phyloP scores from a whole-genome alignment of 768 basidiomycete species.

The Lyophyllum decastes region DNA sequence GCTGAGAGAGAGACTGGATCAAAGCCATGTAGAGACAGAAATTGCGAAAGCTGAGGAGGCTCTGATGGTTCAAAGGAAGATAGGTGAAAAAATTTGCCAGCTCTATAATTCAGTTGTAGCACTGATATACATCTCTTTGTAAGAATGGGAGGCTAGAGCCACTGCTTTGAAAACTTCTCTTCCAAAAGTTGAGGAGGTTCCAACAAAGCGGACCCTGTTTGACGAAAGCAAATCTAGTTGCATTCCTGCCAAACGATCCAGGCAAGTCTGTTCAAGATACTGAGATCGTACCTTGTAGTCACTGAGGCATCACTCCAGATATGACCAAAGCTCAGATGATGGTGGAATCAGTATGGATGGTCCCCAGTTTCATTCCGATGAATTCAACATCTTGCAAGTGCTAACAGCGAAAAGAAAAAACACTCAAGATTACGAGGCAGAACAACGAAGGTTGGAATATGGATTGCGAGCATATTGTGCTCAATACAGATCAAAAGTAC shows the following conservation, averaged over 20 bases:
- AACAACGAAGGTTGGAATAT: neutral
- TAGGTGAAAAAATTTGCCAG: no score
- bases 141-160: neutral
- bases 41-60: neutral
- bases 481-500: neutral
- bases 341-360: neutral
- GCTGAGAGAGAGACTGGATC: neutral
- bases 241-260: neutral
- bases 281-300: neutral
- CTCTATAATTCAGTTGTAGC: no score
- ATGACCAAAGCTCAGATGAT: neutral
- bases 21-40: neutral
- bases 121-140: neutral
- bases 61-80: neutral
- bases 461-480: constrained; percentile 2
- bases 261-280: neutral
- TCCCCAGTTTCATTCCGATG: neutral
- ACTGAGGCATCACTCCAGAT: neutral
- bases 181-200: neutral
- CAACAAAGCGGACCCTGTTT: neutral
- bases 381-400: neutral
- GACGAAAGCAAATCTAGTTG: neutral
- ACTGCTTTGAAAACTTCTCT: neutral
- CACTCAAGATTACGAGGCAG: neutral
- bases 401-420: neutral